phyloP scores from a whole-genome alignment of 768 basidiomycete species.

The Tulasnella sp. region DNA sequence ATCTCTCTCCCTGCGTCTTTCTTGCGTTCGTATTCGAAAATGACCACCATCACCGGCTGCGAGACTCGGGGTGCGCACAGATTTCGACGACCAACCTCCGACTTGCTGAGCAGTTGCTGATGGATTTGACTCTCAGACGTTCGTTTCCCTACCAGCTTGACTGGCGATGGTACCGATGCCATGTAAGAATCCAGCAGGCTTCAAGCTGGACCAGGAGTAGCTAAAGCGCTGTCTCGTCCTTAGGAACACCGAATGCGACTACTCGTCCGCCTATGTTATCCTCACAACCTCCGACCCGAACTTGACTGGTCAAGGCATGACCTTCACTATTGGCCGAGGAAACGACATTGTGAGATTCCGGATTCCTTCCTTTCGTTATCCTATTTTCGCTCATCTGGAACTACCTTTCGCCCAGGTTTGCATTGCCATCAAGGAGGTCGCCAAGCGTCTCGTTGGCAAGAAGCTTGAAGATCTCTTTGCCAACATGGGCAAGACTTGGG shows the following conservation, averaged over 20 bases:
- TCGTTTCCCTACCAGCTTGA: conserved; percentile 85
- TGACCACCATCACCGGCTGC: conserved; percentile 52
- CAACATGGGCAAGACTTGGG: conserved; percentile 90
- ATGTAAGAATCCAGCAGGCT: conserved; percentile 50
- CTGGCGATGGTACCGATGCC: conserved; percentile 90
- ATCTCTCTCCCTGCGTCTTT: not conserved
- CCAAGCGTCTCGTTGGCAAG: conserved; percentile 76
- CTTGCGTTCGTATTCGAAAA: conserved; percentile 20
- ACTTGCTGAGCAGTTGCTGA: not conserved
- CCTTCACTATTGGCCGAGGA: conserved; percentile 90
- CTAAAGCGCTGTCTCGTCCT: not conserved
- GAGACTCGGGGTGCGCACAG: conserved; percentile 51
- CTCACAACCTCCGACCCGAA: conserved; percentile 60
- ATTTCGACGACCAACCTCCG: not conserved
- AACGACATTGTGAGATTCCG: conserved; percentile 71
- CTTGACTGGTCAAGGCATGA: conserved; percentile 88
- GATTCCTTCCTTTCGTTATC: not conserved
- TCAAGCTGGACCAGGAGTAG: not conserved
- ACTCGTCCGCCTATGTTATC: conserved; percentile 87
- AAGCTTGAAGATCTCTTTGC: conserved; percentile 76
- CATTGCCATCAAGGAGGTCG: conserved; percentile 72
- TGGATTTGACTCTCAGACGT: conserved; percentile 53
- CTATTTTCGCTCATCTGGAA: not conserved
- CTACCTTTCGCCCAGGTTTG: conserved; percentile 56
- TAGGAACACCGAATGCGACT: conserved; percentile 95